Evolutionary conservation across 108 stramenopile species (phyloP), one percentile per base, ranked within the genome.

Genomic region (Cyclotella distinguenda): DNA sequence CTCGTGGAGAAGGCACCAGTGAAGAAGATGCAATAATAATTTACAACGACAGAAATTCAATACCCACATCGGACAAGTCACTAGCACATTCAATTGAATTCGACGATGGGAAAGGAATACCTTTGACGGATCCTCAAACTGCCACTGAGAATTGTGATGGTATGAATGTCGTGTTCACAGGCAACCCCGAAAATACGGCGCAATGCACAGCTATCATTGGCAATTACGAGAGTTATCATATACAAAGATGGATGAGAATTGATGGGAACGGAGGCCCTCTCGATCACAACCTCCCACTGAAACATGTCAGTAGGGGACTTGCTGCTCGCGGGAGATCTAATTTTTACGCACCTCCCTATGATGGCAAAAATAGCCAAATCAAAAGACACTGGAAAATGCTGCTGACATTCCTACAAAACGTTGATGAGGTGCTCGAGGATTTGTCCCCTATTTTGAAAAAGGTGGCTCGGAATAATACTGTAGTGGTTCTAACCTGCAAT

Each of bases 81-180:
- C 21, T 75, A 1, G 54, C 63, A 26, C 54, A 73, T 40, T 27
- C 60, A 4, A 66, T 55, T 15, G 33, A 68, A 56, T 66, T 72
- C 48, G 48, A 73, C 44, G 73, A 69, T 47, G 77, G 72, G 57
- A 22, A 46, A 31, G 69, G 58, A 12, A 56, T 77, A 35, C 70
- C 66, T 0, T 22, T 73, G 47, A 42, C 56, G 13, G 76, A 77
- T 57, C 28, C 75, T 5, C 16, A 64, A 58, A 69, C 71, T 1
- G 86, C 86, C 7, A 88, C 84, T 5, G 80, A 79, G 40, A 83
- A 88, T 68, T 88, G 86, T 56, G 77, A 88, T 43, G 31, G 63
- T 4, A 72, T 88, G 72, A 82, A 85, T 51, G 78, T 88, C 4
- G 67, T 85, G n/a, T 52, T 81, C 25, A 81, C 80, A 13, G 70